Conservation (phyloP, 257 asterid species). For the Gentiana dahurica region DNA sequence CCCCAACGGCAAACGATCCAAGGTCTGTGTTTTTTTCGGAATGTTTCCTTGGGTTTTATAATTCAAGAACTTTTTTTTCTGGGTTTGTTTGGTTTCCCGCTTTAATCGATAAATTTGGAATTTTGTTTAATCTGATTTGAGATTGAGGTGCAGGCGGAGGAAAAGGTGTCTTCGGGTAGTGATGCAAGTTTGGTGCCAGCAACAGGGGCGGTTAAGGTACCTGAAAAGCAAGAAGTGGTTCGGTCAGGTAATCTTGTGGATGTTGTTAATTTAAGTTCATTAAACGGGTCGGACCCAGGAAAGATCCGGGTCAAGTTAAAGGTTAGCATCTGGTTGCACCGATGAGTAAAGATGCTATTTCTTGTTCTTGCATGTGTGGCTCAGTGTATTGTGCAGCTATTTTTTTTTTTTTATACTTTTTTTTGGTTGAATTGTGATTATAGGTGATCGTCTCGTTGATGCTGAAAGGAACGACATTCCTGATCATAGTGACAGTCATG, state of each 20-base stretch:
- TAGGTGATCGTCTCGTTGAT: conserved; percentile 37
- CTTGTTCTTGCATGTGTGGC: conserved; percentile 5
- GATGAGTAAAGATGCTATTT: conserved; percentile 19
- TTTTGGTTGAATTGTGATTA: neutral
- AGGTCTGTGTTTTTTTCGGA: conserved; percentile 32
- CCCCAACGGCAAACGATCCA: conserved; percentile 70
- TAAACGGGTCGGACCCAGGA: conserved; percentile 36
- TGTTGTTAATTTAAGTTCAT: conserved; percentile 24
- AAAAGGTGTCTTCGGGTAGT: conserved; percentile 51
- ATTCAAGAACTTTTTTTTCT: neutral
- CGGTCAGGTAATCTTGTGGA: conserved; percentile 61
- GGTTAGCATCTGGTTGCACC: conserved; percentile 28
- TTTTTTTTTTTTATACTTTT: conserved; percentile 9
- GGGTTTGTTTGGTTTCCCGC: neutral
- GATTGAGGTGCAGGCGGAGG: conserved; percentile 48
- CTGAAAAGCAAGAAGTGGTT: conserved; percentile 37
- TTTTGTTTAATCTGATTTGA: neutral
- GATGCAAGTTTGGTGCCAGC: conserved; percentile 33
- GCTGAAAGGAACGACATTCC: conserved; percentile 52
- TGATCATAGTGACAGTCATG: conserved; percentile 32
- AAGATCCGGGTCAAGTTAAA: conserved; percentile 29
- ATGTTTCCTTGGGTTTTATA: conserved; percentile 1
- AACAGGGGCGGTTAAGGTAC: conserved; percentile 21
- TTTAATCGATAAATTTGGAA: neutral
- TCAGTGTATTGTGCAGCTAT: neutral